These are phyloP conservation scores for Chalciporus sphaerocephalus DNA, from an alignment of 768 basidiomycete species.

Conservation along the genomic window DNA sequence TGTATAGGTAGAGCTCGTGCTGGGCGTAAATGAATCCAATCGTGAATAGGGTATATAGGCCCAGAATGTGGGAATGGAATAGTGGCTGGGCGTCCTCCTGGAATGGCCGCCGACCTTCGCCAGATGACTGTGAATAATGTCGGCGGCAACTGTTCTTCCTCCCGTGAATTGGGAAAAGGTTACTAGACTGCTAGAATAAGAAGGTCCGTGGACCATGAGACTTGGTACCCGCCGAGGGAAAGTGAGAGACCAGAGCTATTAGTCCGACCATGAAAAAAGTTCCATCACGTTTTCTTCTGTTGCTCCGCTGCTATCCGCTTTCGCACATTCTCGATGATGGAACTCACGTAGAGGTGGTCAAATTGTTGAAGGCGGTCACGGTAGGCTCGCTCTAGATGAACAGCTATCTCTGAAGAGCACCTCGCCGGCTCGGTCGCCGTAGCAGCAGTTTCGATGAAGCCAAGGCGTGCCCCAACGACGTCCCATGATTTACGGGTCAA, in stretches of 20 bases:
- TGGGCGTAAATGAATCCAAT: conserved; percentile 2
- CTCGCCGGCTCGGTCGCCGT: conserved; percentile 21
- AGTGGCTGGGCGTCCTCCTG: conserved; percentile 6
- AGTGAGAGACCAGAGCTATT: not conserved
- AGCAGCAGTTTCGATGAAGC: conserved; percentile 21
- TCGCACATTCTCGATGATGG: conserved; percentile 29
- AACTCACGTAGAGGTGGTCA: conserved; percentile 32
- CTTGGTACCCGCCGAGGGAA: conserved; percentile 4
- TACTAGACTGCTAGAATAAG: conserved; percentile 15
- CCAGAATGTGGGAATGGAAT: conserved; percentile 7
- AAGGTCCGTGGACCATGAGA: not conserved
- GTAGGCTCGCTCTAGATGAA: conserved; percentile 26
- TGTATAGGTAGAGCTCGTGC: not conserved
- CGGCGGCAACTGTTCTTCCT: conserved; percentile 1
- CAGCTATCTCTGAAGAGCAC: conserved; percentile 24
- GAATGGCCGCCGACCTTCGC: not conserved
- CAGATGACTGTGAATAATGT: conserved; percentile 1
- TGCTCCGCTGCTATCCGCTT: conserved; percentile 31
- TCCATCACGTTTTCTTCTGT: conserved; percentile 25
- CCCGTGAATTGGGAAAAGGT: conserved; percentile 3
- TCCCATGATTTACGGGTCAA: conserved; percentile 25
- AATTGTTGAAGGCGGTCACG: conserved; percentile 31
- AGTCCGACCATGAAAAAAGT: conserved; percentile 5
- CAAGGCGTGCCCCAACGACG: conserved; percentile 25
- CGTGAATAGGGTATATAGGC: conserved; percentile 8